Conservation (phyloP, 495 filamentous ascomycete genomes). For the Annulohypoxylon bovei region DNA sequence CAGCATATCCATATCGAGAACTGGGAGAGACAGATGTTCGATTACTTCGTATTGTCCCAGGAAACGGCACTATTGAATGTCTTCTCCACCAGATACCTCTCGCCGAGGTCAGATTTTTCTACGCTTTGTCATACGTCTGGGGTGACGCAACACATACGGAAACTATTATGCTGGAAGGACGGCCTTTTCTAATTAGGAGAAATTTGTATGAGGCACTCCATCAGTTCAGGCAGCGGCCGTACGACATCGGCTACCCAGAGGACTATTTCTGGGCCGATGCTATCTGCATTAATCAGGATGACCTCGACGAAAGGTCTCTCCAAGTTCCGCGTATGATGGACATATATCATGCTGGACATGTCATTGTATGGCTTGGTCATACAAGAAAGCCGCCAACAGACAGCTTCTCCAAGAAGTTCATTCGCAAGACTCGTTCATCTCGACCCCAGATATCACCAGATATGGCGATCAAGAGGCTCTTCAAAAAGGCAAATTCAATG, state of each 20-base stretch:
- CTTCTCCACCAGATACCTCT: constrained; percentile 30
- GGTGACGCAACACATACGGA: constrained; percentile 14
- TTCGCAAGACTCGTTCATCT: background rate
- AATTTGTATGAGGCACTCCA: constrained; percentile 24
- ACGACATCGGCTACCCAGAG: constrained; percentile 5
- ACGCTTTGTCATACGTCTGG: constrained; percentile 41
- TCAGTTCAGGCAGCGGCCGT: constrained; percentile 22
- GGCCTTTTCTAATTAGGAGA: constrained; percentile 17
- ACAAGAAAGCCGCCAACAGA: background rate
- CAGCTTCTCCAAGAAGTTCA: background rate
- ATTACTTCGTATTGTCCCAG: constrained; percentile 31
- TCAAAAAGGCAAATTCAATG: constrained; percentile 27
- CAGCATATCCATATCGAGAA: constrained; percentile 36
- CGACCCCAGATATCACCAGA: background rate
- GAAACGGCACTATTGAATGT: constrained; percentile 22
- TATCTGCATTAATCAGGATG: constrained; percentile 35
- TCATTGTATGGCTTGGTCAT: constrained; percentile 29
- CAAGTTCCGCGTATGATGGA: constrained; percentile 37
- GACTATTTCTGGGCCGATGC: constrained; percentile 40
- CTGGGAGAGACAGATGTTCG: constrained; percentile 23
- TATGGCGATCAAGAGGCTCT: background rate
- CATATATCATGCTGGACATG: constrained; percentile 22
- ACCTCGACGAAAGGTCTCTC: constrained; percentile 16
- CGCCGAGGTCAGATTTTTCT: background rate
- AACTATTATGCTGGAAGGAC: constrained; percentile 30